These are phyloP conservation scores for Fusarium domesticum DNA, from an alignment of 2,329 filamentous ascomycete genomes.

Conservation along the genomic window DNA sequence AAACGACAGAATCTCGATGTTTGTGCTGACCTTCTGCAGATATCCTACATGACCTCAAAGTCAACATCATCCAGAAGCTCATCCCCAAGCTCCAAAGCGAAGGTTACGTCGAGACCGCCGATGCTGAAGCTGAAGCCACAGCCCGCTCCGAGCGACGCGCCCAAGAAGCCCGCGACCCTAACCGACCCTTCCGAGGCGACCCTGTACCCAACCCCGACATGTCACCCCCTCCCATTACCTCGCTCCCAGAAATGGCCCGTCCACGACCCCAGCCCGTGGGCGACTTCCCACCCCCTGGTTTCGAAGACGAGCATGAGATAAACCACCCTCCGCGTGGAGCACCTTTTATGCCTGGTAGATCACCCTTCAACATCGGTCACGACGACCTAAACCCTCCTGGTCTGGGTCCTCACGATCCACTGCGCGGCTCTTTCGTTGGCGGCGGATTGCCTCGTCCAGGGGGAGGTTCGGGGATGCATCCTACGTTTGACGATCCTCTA, in stretches of 20 bases:
- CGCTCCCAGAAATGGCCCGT: constrained; percentile 55
- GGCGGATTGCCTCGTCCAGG: constrained; percentile 57
- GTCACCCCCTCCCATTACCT: constrained; percentile 64
- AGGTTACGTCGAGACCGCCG: constrained; percentile 66
- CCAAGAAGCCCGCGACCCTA: constrained; percentile 38
- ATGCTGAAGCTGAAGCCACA: constrained; percentile 42
- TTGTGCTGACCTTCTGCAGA: constrained; percentile 38
- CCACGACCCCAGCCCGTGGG: constrained; percentile 62
- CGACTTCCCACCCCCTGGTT: constrained; percentile 82
- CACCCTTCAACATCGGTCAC: constrained; percentile 71
- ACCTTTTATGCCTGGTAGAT: constrained; percentile 41
- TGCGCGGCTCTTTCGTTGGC: constrained; percentile 64
- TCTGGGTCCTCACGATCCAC: constrained; percentile 79
- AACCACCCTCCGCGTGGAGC: constrained; percentile 52
- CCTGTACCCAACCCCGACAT: constrained; percentile 56
- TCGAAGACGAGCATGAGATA: constrained; percentile 90
- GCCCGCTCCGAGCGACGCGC: constrained; percentile 41
- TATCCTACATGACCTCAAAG: constrained; percentile 69
- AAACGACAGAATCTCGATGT: neutral
- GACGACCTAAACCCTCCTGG: constrained; percentile 86
- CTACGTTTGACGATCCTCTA: constrained; percentile 87
- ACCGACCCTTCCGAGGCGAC: constrained; percentile 35
- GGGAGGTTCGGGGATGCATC: constrained; percentile 83
- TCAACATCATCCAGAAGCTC: constrained; percentile 79
- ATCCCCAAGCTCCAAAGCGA: constrained; percentile 73